A percentile compares a stretch with the other conserved stretches of the same genome.
Conservation (phyloP, 305 asterid genomes). For the Striga hermonthica region DNA sequence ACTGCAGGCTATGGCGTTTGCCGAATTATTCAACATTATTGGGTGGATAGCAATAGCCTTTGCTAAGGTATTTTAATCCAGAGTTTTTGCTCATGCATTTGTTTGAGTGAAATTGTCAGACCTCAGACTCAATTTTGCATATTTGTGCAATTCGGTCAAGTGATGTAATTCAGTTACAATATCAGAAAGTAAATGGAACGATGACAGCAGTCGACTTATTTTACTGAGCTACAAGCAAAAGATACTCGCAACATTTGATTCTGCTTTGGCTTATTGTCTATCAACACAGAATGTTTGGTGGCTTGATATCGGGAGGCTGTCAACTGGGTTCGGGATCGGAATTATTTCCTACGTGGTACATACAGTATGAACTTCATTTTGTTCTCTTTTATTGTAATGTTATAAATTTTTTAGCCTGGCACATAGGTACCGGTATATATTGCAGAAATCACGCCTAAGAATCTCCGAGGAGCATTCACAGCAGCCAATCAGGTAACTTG, state of each 20-base stretch:
- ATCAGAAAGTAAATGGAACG: too few relatives aligned
- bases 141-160: too few relatives aligned
- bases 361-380: conserved; percentile 21
- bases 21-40: conserved; percentile 38
- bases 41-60: conserved; percentile 59
- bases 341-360: conserved; percentile 68
- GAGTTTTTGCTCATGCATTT: background rate
- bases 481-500: conserved; percentile 69
- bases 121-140: too few relatives aligned
- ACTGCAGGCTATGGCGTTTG: conserved; percentile 54
- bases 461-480: conserved; percentile 79
- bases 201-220: too few relatives aligned
- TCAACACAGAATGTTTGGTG: conserved; percentile 58
- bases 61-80: conserved; percentile 39
- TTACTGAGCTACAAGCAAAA: too few relatives aligned
- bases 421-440: conserved; percentile 75
- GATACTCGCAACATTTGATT: background rate
- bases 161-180: too few relatives aligned
- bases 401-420: conserved; percentile 27
- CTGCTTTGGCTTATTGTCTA: conserved; percentile 23
- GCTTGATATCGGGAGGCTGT: conserved; percentile 78
- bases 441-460: conserved; percentile 87
- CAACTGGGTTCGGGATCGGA: conserved; percentile 72
- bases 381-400: conserved; percentile 1
- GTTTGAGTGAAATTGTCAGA: background rate